phyloP scores from a whole-genome alignment of 768 basidiomycete species.

The Porpolomopsis calyptriformis region DNA sequence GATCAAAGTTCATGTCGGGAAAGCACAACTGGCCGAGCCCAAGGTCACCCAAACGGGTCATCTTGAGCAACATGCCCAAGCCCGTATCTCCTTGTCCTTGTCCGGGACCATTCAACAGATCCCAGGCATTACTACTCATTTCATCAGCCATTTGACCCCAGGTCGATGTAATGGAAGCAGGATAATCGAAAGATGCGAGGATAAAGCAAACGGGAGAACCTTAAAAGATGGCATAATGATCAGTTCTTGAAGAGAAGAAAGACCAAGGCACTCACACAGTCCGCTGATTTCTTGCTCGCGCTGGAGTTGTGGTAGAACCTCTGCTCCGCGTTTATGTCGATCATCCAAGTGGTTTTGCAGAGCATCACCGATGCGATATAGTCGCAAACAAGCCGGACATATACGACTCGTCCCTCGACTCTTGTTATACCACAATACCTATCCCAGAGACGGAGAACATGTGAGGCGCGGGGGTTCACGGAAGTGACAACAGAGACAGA shows the following conservation, averaged over 20 bases:
- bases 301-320: conserved; percentile 30
- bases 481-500: conserved; percentile 24
- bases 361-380: conserved; percentile 60
- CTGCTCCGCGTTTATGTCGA: conserved; percentile 12
- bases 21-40: conserved; percentile 59
- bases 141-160: conserved; percentile 65
- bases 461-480: neutral
- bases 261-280: conserved; percentile 42
- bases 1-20: conserved; percentile 4
- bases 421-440: conserved; percentile 85
- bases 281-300: conserved; percentile 68
- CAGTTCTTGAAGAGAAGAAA: neutral
- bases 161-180: conserved; percentile 48
- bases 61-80: conserved; percentile 58
- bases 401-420: conserved; percentile 59
- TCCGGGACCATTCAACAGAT: conserved; percentile 38
- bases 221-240: conserved; percentile 18
- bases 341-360: conserved; percentile 38
- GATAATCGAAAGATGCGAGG: conserved; percentile 56
- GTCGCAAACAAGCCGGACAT: conserved; percentile 67
- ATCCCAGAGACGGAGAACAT: neutral
- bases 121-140: conserved; percentile 59
- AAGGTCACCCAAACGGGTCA: conserved; percentile 66
- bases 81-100: conserved; percentile 21
- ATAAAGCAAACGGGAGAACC: conserved; percentile 74